A percentile compares a stretch with the other conserved stretches of the same genome.
These are phyloP conservation scores for Capsicum baccatum DNA, from an alignment of 257 asterid species.

Conservation along the genomic window DNA sequence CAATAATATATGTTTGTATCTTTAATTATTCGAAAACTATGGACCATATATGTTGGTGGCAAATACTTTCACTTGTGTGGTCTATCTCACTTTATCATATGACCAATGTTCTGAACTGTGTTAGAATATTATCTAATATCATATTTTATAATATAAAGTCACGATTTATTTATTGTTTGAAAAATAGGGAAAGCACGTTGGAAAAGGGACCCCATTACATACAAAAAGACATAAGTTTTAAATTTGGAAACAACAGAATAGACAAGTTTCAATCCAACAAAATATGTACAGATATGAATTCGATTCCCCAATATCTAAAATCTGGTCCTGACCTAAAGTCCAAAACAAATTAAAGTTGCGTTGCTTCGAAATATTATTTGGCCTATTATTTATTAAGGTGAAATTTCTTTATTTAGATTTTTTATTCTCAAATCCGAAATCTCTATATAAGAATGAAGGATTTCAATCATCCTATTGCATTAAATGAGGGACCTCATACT, in stretches of 20 bases:
- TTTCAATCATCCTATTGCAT: not conserved
- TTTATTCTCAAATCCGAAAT: accelerated
- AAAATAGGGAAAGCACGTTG: not conserved
- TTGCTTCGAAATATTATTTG: not conserved
- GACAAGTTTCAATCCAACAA: not conserved
- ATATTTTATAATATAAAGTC: not conserved
- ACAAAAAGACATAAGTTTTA: not conserved
- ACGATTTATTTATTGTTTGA: not conserved
- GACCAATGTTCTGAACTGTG: not conserved
- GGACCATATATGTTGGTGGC: not conserved
- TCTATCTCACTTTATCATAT: conserved; percentile 14
- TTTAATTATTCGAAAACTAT: not conserved
- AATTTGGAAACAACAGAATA: not conserved
- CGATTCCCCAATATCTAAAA: not conserved
- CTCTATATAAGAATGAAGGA: accelerated
- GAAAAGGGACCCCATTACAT: not conserved
- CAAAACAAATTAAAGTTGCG: too few relatives aligned
- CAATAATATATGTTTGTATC: not conserved
- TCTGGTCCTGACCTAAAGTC: not conserved
- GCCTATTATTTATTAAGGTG: not conserved
- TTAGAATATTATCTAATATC: not conserved
- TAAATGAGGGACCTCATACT: not conserved
- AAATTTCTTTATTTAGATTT: not conserved
- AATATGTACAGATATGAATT: not conserved
- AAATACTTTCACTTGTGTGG: not conserved